A percentile compares a stretch with the other conserved stretches of the same genome.
Conservation (phyloP, 148 eudicot species). For the Tetragonia tetragonoides region DNA sequence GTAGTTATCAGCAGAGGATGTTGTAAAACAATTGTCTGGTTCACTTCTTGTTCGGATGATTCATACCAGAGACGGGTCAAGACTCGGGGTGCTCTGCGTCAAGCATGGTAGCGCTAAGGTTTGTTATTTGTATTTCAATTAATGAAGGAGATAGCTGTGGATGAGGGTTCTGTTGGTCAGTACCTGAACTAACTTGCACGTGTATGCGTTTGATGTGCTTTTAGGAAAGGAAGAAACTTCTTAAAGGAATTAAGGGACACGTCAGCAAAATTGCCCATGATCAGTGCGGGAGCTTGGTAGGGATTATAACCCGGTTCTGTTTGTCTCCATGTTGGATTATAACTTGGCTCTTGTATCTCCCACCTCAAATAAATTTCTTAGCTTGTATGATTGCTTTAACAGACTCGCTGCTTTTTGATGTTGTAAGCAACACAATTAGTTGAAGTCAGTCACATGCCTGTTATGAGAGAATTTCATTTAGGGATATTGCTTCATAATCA, state of each 20-base stretch:
- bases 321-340: neutral
- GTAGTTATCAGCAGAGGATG: slow-evolving; percentile 77
- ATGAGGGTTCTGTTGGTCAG: neutral
- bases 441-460: neutral
- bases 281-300: slow-evolving; percentile 71
- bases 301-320: slow-evolving; percentile 13
- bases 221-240: slow-evolving; percentile 83
- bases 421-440: slow-evolving; percentile 2
- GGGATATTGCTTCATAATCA: neutral
- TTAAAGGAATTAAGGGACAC: slow-evolving; percentile 79
- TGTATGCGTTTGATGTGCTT: slow-evolving; percentile 4
- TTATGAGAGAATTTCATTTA: neutral
- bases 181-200: slow-evolving; percentile 19
- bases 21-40: slow-evolving; percentile 70
- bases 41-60: slow-evolving; percentile 78
- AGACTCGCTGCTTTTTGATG: neutral
- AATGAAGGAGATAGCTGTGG: neutral
- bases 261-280: slow-evolving; percentile 70
- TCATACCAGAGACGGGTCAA: slow-evolving; percentile 82
- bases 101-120: slow-evolving; percentile 97
- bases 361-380: neutral
- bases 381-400: neutral
- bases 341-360: neutral
- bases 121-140: slow-evolving; percentile 12
- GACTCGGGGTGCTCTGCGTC: slow-evolving; percentile 72